A percentile compares a stretch with the other conserved stretches of the same genome.
Conservation (phyloP, 805 yeast species). For the Hanseniaspora lachancei region DNA sequence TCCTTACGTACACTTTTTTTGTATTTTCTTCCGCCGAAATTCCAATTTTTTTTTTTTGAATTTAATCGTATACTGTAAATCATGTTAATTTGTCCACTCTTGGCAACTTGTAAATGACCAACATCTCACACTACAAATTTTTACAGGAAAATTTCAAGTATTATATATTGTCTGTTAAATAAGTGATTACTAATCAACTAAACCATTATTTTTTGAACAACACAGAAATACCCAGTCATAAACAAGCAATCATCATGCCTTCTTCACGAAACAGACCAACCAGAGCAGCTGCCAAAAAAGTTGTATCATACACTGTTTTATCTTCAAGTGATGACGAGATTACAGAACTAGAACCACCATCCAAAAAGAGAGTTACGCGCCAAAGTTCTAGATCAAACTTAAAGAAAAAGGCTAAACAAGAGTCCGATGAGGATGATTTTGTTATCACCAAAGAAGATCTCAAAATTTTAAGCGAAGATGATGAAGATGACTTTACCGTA, state of each 20-base stretch:
- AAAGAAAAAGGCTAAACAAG: neutral
- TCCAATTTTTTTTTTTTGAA: no score
- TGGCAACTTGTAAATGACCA: no score
- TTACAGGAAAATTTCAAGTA: no score
- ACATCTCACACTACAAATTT: no score
- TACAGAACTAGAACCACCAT: neutral
- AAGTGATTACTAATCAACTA: no score
- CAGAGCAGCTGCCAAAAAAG: conserved; percentile 3
- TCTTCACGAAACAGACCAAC: neutral
- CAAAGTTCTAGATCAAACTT: neutral
- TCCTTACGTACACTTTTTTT: no score
- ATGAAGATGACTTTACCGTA: neutral
- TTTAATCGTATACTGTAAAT: no score
- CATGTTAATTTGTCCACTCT: no score
- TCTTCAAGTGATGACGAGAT: neutral
- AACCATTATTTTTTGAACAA: no score
- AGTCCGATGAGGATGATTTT: conserved; percentile 4
- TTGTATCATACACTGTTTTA: neutral
- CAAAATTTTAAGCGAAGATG: neutral
- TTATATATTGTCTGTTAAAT: no score
- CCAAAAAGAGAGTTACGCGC: conserved; percentile 2
- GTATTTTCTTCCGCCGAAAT: no score
- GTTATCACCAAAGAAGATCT: conserved; percentile 9
- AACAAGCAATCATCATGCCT: neutral
- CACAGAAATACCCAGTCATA: neutral